Evolutionary conservation across 1,284 basidiomycete species (phyloP).

Genomic region (Fistulinella cinereoalba): DNA sequence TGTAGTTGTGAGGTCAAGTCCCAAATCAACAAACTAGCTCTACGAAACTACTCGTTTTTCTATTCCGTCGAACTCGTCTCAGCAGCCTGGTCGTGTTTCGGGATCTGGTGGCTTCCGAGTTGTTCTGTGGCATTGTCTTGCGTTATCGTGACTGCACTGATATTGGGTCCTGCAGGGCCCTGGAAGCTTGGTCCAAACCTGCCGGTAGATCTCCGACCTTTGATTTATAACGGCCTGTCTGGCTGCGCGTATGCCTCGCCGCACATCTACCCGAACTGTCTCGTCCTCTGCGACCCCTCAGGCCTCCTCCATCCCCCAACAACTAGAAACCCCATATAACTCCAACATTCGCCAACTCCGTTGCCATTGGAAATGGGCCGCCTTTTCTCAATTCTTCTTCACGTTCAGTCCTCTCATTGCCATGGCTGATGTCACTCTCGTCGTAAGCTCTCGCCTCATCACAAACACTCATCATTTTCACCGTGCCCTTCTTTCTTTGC

Average conservation of each 20-base stretch:
- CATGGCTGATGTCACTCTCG: conserved; percentile 60
- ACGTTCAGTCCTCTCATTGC: conserved; percentile 68
- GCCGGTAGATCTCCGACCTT: conserved; percentile 37
- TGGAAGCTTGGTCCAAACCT: conserved; percentile 19
- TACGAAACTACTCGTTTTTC: too few species aligned
- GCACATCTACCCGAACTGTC: conserved; percentile 29
- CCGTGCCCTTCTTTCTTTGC: conserved; percentile 10
- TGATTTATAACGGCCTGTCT: conserved; percentile 35
- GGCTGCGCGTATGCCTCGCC: conserved; percentile 41
- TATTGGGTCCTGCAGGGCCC: conserved; percentile 16
- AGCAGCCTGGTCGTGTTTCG: conserved; percentile 10
- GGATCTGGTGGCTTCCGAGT: conserved; percentile 3
- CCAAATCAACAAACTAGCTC: conserved; percentile 2
- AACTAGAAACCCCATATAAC: conserved; percentile 36
- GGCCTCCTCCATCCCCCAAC: conserved; percentile 21
- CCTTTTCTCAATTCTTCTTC: conserved; percentile 77
- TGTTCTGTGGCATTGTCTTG: conserved; percentile 22
- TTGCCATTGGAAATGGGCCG: conserved; percentile 81
- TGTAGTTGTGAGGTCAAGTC: too few species aligned
- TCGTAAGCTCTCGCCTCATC: conserved; percentile 43
- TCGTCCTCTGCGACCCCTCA: conserved; percentile 28
- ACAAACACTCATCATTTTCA: conserved; percentile 4
- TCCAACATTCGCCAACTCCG: conserved; percentile 47
- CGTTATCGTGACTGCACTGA: conserved; percentile 19
- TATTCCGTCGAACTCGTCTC: conserved; percentile 11